A percentile compares a stretch with the other conserved stretches of the same genome.
These are phyloP conservation scores for Alternaria atra DNA, from an alignment of 2,329 filamentous ascomycete species.

Conservation along the genomic window DNA sequence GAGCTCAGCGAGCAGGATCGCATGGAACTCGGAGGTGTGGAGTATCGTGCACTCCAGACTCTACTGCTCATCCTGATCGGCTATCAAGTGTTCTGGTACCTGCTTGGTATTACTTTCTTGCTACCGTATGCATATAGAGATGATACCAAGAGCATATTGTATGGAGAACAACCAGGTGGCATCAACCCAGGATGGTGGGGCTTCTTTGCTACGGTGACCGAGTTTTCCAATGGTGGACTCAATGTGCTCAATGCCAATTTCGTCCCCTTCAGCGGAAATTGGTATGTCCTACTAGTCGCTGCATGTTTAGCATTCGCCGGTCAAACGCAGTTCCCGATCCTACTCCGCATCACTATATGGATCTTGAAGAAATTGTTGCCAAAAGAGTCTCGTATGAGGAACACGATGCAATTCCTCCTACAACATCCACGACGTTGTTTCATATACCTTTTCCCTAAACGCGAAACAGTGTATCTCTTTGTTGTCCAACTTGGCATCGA, in stretches of 20 bases:
- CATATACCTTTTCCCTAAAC: slow-evolving; percentile 70
- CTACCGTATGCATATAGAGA: slow-evolving; percentile 55
- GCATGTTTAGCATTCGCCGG: slow-evolving; percentile 61
- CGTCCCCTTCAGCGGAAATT: slow-evolving; percentile 63
- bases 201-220: slow-evolving; percentile 59
- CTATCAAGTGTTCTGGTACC: slow-evolving; percentile 46
- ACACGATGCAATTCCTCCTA: slow-evolving; percentile 66
- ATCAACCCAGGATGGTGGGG: slow-evolving; percentile 46
- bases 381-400: slow-evolving; percentile 48
- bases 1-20: slow-evolving; percentile 54
- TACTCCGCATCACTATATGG: slow-evolving; percentile 69
- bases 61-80: slow-evolving; percentile 58
- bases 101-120: slow-evolving; percentile 59
- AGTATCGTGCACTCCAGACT: slow-evolving; percentile 61
- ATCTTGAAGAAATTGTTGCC: slow-evolving; percentile 59
- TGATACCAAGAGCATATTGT: slow-evolving; percentile 54
- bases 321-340: slow-evolving; percentile 66
- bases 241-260: slow-evolving; percentile 67
- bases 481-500: slow-evolving; percentile 69
- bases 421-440: slow-evolving; percentile 71
- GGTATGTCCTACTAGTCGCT: slow-evolving; percentile 60
- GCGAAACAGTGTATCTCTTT: slow-evolving; percentile 72
- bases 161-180: slow-evolving; percentile 48
- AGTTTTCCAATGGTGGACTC: slow-evolving; percentile 63
- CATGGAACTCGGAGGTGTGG: slow-evolving; percentile 60